A percentile compares a stretch with the other conserved stretches of the same genome.
Conservation (phyloP, 495 filamentous ascomycete genomes). For the Trypethelium eluteriae region DNA sequence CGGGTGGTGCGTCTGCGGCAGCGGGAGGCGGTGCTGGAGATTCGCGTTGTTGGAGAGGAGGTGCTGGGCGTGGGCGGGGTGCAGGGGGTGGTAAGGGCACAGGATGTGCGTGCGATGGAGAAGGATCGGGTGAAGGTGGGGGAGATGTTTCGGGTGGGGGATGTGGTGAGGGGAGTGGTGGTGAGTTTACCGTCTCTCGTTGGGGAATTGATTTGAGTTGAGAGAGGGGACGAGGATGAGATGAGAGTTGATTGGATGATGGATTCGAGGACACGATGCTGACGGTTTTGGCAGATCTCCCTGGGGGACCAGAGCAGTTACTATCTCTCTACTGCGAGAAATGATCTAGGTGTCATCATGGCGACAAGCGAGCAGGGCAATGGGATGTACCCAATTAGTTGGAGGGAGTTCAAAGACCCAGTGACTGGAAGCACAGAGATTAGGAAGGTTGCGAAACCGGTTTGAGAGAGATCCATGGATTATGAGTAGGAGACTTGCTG, state of each 20-base stretch:
- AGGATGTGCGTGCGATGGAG: constrained; percentile 91
- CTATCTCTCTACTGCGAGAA: constrained; percentile 80
- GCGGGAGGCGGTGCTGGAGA: constrained; percentile 72
- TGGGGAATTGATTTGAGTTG: background rate
- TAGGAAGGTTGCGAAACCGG: constrained; percentile 90
- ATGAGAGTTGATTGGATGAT: background rate
- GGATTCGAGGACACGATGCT: constrained; percentile 5
- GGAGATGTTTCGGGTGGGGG: constrained; percentile 86
- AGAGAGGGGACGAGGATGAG: background rate
- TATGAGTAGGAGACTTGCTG: background rate
- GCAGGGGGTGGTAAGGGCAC: constrained; percentile 37
- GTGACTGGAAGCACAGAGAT: constrained; percentile 68
- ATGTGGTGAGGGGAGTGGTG: constrained; percentile 84
- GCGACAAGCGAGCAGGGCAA: constrained; percentile 82
- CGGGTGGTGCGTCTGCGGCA: constrained; percentile 76
- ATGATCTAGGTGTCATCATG: constrained; percentile 91
- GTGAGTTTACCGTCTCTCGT: constrained; percentile 41
- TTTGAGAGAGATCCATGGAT: constrained; percentile 44
- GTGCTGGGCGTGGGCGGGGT: constrained; percentile 17
- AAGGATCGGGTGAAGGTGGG: constrained; percentile 87
- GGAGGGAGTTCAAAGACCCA: constrained; percentile 86
- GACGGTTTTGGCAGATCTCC: constrained; percentile 51
- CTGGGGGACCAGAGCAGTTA: constrained; percentile 90
- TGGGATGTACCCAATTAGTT: constrained; percentile 82
- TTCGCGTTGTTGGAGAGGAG: constrained; percentile 65